A percentile compares a stretch with the other conserved stretches of the same genome.
phyloP scores from a whole-genome alignment of 768 basidiomycete genomes.

The Tylopilus intermedius region DNA sequence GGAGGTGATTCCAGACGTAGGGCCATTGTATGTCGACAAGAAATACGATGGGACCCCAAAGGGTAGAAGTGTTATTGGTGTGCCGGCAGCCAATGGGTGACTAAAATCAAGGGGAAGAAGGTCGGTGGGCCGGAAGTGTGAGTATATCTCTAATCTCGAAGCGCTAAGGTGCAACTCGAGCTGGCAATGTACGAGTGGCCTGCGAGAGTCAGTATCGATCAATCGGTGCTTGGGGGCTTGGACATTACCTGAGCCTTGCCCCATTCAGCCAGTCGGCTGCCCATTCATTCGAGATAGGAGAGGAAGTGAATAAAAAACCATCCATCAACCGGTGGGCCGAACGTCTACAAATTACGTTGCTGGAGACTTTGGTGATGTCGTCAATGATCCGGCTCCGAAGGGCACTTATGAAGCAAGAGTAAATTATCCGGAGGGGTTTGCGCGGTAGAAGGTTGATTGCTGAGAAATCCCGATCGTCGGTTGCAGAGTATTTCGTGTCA shows the following conservation, averaged over 20 bases:
- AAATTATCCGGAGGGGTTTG: slow-evolving; percentile 37
- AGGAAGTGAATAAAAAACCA: slow-evolving; percentile 58
- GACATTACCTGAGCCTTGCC: slow-evolving; percentile 41
- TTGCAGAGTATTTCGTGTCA: slow-evolving; percentile 14
- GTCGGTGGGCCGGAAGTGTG: slow-evolving; percentile 52
- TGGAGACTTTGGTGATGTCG: slow-evolving; percentile 47
- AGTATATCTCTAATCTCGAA: slow-evolving; percentile 59
- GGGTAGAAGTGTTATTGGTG: slow-evolving; percentile 67
- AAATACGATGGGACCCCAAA: slow-evolving; percentile 70
- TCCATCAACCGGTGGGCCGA: slow-evolving; percentile 48
- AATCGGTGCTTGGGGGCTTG: neutral
- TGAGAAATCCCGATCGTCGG: slow-evolving; percentile 24
- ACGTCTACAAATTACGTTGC: slow-evolving; percentile 25
- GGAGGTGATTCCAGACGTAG: slow-evolving; percentile 52
- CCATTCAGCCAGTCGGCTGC: slow-evolving; percentile 59
- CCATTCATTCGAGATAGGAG: slow-evolving; percentile 51
- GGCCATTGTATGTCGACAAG: slow-evolving; percentile 64
- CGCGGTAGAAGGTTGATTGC: slow-evolving; percentile 42
- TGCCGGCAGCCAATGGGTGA: slow-evolving; percentile 49
- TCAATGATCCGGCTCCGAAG: slow-evolving; percentile 49
- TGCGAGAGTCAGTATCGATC: slow-evolving; percentile 24
- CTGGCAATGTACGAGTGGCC: slow-evolving; percentile 58
- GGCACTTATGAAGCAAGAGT: slow-evolving; percentile 54
- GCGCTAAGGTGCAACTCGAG: slow-evolving; percentile 48
- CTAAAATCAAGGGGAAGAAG: slow-evolving; percentile 44